Evolutionary conservation across 2,329 filamentous ascomycete species (phyloP).

Genomic region (Orbilia blumenaviensis): DNA sequence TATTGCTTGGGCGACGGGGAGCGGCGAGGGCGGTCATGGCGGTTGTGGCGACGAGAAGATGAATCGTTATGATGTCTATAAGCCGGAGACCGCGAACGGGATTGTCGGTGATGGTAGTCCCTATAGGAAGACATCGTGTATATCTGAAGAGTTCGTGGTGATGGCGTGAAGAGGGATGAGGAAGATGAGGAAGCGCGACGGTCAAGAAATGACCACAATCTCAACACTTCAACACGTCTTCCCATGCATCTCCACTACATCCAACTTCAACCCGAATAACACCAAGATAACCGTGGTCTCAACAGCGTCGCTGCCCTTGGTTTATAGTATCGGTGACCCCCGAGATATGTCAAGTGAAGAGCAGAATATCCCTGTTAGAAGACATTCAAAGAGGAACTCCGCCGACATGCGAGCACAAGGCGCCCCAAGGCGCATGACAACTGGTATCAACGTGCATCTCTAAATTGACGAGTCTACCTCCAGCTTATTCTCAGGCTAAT

Average conservation of each 20-base stretch:
- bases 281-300: background rate
- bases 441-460: slow-evolving; percentile 13
- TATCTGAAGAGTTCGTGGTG: background rate
- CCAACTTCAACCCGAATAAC: background rate
- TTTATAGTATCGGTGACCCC: background rate
- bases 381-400: slow-evolving; percentile 42
- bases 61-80: slow-evolving; percentile 29
- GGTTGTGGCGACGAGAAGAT: slow-evolving; percentile 25
- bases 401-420: slow-evolving; percentile 44
- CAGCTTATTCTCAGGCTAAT: background rate
- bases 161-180: background rate
- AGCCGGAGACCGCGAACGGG: slow-evolving; percentile 41
- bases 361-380: slow-evolving; percentile 17
- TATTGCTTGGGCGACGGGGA: slow-evolving; percentile 54
- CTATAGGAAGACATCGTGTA: slow-evolving; percentile 15
- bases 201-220: slow-evolving; percentile 46
- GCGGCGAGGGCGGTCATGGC: slow-evolving; percentile 57
- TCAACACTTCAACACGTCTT: slow-evolving; percentile 42
- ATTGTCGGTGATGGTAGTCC: background rate
- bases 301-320: background rate
- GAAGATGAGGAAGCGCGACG: slow-evolving; percentile 14
- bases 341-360: slow-evolving; percentile 34
- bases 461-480: background rate
- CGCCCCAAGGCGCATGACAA: slow-evolving; percentile 51
- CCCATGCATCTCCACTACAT: slow-evolving; percentile 7